Evolutionary conservation across 2,329 filamentous ascomycete species (phyloP), one percentile per base, ranked within the genome.

Genomic region (Tolypocladium guangdongense): DNA sequence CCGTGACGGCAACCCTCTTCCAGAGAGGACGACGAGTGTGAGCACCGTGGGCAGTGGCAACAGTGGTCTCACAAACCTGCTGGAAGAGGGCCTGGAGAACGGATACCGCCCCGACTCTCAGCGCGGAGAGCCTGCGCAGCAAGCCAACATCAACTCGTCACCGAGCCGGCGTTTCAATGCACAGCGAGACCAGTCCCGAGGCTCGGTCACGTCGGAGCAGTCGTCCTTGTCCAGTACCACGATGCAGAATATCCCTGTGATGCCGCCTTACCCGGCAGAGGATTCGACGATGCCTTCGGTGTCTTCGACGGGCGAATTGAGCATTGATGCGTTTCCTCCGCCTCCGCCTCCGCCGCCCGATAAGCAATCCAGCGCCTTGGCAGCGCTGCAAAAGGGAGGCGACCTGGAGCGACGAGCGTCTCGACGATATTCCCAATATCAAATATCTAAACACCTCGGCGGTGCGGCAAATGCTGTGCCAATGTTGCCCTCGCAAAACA

Each of bases 331-430:
- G 48, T 88, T 87, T 55, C 86, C 86, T 4, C 86, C 84, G 2
- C 87, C 87, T 2, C 88, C 89, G 3, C 72, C 72, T 0, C 67
- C 72, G n/a, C 87, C 89, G 1, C 69, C 69, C 3, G 87, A 90
- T 51, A 88, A 88, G 62, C 84, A 90, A 62, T 88, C 93, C 62
- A 95, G 95, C 73, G 93, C 93, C 6, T 75, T 99, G 51, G 90
- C 90, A 49, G 90, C 91, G 50, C 71, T 99, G 59, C 93, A 97
- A 70, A 83, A 90, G 68, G 91, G 91, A 36, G 92, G 92, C 22
- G 91, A 96, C 60, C 74, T 99, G 50, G 93, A 99, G 71, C 82
- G 93, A 65, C 81, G 93, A 66, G 93, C 93, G 1, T 99, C 93
- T 16, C 81, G 92, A 60, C 80, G 93, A 63, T 99, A 97, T 66